These are phyloP conservation scores for Eucalyptus cladocalyx DNA, from an alignment of 345 rosid genomes.

Conservation along the genomic window DNA sequence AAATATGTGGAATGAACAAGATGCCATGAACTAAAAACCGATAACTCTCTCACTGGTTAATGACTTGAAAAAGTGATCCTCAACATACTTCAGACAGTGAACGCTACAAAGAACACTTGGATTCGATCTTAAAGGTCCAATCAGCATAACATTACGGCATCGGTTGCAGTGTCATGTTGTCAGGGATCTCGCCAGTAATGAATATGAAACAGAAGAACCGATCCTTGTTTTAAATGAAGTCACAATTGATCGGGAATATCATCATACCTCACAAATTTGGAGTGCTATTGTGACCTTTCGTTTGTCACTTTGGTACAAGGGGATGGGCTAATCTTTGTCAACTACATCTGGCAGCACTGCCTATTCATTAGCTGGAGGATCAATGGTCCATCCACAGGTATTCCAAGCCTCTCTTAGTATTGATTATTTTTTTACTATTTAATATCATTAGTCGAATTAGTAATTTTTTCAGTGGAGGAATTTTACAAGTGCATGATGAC, in stretches of 20 bases:
- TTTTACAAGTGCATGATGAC: neutral
- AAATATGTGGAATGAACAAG: neutral
- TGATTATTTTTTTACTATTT: neutral
- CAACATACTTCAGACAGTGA: conserved; percentile 64
- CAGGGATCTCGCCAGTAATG: conserved; percentile 72
- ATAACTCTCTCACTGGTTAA: neutral
- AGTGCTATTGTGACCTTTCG: conserved; percentile 89
- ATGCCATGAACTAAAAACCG: neutral
- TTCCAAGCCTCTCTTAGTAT: neutral
- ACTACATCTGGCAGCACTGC: conserved; percentile 99
- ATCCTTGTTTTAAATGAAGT: conserved; percentile 93
- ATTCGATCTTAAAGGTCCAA: conserved; percentile 77
- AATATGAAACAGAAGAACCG: conserved; percentile 63
- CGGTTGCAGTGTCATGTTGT: conserved; percentile 75
- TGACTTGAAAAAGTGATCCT: conserved; percentile 3
- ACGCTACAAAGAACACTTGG: conserved; percentile 70
- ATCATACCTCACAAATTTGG: conserved; percentile 89
- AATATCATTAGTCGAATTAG: neutral
- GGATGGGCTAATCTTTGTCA: conserved; percentile 80
- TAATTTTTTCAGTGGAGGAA: neutral
- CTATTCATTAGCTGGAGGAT: conserved; percentile 97
- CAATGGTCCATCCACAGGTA: conserved; percentile 99
- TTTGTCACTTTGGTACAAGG: conserved; percentile 99
- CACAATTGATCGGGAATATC: conserved; percentile 94
- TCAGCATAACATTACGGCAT: conserved; percentile 87